Evolutionary conservation across 1,284 basidiomycete species (phyloP), one percentile per base, ranked within the genome.

Genomic region (Mycena citricolor): DNA sequence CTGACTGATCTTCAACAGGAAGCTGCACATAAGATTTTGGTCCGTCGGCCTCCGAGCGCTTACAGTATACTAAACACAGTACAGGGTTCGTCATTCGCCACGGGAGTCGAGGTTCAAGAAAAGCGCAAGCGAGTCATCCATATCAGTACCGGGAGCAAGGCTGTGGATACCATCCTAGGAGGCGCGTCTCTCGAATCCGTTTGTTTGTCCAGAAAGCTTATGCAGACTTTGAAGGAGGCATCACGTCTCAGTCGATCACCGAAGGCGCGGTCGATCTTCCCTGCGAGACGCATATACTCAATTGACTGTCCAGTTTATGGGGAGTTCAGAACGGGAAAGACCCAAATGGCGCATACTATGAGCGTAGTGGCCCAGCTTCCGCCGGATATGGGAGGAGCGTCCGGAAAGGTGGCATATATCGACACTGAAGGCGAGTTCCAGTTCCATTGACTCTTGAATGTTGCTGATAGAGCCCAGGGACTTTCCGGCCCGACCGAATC

Each of bases 361-460:
- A 91, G 89, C 55, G 90, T 97, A 10, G 72, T 92, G 7, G 69
- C 90, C 3, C 94, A 97, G 60, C 76, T 97, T 25, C 93, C 94
- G 17, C 71, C 82, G 4, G 92, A 95, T 43, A 78, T 94, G 61
- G 93, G 93, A 11, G 93, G 93, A 8, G 93, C 90, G 1, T 77
- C 84, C 19, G 93, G 93, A 36, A 95, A 94, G 72, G 90, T 94
- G 25, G 92, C 92, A 56, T 95, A 90, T 63, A 90, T 95, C 49
- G 93, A 94, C 61, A 94, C 93, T 1, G 92, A 95, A 75, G 85
- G 87, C 77, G 53, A 32, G 45, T 42, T 39, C 20, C 31, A n/a
- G 12, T 28, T 16, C 13, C 13, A 13, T 22, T n/a, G n/a, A n/a
- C n/a, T 17, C 7, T 23, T 10, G 13, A 25, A 14, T 47, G 32